These are phyloP conservation scores for Omphalotus olearius DNA, from an alignment of 1,284 basidiomycete genomes.

Conservation along the genomic window DNA sequence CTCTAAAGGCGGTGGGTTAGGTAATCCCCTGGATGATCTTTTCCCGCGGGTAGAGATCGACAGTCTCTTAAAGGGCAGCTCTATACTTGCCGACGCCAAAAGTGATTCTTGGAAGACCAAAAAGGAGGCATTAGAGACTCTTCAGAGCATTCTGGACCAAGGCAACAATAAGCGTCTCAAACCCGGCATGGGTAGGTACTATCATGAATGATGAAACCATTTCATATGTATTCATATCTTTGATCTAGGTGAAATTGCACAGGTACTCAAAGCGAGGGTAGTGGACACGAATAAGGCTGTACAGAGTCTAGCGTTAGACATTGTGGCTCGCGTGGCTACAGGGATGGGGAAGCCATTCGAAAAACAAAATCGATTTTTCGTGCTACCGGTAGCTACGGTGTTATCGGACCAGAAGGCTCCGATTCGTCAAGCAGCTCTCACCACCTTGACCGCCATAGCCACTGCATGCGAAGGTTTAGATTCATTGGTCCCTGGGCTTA, in stretches of 20 bases:
- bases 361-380: constrained; percentile 78
- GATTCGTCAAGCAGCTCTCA: constrained; percentile 75
- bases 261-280: constrained; percentile 85
- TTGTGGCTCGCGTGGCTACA: constrained; percentile 83
- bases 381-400: constrained; percentile 77
- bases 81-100: constrained; percentile 78
- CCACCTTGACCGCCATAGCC: constrained; percentile 81
- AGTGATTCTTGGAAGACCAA: constrained; percentile 97
- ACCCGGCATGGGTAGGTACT: constrained; percentile 74
- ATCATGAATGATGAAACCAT: background rate
- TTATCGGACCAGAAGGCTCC: constrained; percentile 93
- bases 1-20: constrained; percentile 36
- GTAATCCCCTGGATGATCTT: constrained; percentile 86
- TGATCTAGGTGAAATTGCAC: constrained; percentile 78
- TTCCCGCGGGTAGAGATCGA: constrained; percentile 96
- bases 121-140: constrained; percentile 89
- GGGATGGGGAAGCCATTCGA: constrained; percentile 98
- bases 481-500: constrained; percentile 74
- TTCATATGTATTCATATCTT: background rate
- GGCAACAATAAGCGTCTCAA: constrained; percentile 92
- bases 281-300: constrained; percentile 94
- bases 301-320: constrained; percentile 86
- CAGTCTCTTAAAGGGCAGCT: constrained; percentile 79
- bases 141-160: constrained; percentile 84
- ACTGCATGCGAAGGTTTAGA: constrained; percentile 85